phyloP scores from a whole-genome alignment of 2,329 filamentous ascomycete species.

The Graphilbum ipis-grandicollis region DNA sequence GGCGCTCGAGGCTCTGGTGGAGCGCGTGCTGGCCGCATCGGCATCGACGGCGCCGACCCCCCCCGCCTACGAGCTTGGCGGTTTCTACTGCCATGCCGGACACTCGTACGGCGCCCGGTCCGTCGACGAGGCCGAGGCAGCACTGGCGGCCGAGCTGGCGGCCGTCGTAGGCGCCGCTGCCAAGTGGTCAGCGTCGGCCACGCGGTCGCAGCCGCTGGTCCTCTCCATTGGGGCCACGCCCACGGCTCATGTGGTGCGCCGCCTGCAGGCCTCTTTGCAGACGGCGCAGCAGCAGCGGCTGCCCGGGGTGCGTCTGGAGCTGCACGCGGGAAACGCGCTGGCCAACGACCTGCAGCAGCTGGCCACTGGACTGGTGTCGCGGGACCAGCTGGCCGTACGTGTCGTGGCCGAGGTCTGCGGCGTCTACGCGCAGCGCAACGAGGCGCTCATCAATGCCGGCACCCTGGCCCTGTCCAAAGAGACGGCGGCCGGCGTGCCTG shows the following conservation, averaged over 20 bases:
- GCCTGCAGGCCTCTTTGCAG: not conserved
- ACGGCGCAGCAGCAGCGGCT: not conserved
- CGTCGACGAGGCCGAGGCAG: conserved; percentile 35
- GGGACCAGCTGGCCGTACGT: conserved; percentile 43
- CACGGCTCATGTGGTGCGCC: conserved; percentile 16
- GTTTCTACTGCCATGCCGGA: conserved; percentile 57
- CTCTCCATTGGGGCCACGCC: conserved; percentile 1
- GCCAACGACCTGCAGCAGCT: conserved; percentile 64
- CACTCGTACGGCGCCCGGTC: conserved; percentile 46
- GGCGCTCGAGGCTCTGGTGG: conserved; percentile 1
- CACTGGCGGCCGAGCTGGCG: conserved; percentile 40
- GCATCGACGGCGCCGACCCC: too few relatives aligned
- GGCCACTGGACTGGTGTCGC: conserved; percentile 36
- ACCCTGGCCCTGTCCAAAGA: conserved; percentile 39
- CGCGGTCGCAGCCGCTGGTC: not conserved
- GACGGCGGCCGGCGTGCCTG: not conserved
- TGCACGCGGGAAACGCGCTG: conserved; percentile 63
- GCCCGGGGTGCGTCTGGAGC: conserved; percentile 31
- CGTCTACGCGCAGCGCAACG: conserved; percentile 44
- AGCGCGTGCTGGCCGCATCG: conserved; percentile 5
- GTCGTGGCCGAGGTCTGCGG: conserved; percentile 54
- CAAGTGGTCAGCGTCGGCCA: not conserved
- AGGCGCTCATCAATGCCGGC: conserved; percentile 53
- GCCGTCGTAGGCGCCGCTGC: conserved; percentile 23
- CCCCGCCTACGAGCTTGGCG: conserved; percentile 28